Base-by-base conservation (phyloP, 441 rosid species). In the Corymbia calophylla region DNA sequence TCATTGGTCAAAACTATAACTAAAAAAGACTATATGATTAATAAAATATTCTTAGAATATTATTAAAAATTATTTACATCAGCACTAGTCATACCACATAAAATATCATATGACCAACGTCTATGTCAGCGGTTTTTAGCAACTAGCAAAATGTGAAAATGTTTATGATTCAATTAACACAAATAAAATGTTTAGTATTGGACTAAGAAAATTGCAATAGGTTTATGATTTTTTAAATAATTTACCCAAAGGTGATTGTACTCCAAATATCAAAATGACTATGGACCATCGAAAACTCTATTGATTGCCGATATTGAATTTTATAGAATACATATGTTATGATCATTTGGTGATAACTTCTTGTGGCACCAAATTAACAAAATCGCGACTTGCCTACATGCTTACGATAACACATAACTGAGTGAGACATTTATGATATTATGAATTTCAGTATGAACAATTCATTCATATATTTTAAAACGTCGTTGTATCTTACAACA, bases 241-340 rank as follows among this genome's bases (percentile, higher is more conserved):
- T 25, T 58, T 58, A 25, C n/a, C 15, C 64, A 25, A 5, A 19
- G 58, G 21, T n/a, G 44, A 18, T 32, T 68, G 47, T 18, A 32
- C 5, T 18, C 9, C 1, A 25, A 68, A 15, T 19, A 18, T 18
- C 32, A 68, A 68, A 68, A 68, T 32, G 44, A 35, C 35, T 35
- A 1, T 39, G 0, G 49, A 70, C 16, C 3, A 2, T 11, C 3
- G 2, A 21, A 73, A 39, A 21, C 29, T 16, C 1, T 19, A 73
- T 32, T 5, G 4, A 70, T 2, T 25, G 2, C 19, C 27, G 47
- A 35, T 35, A 5, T 35, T 23, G 3, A 35, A 19, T 70, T 39
- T 3, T 23, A 73, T 12, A 11, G 21, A 19, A 7, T 39, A 6
- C 5, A 21, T 2, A 10, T 0, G 2, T 21, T 2, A 10, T 1